Evolutionary conservation across 768 basidiomycete genomes (phyloP), one percentile per base, ranked within the genome.

Genomic region (Pleurotus tuber-regium): DNA sequence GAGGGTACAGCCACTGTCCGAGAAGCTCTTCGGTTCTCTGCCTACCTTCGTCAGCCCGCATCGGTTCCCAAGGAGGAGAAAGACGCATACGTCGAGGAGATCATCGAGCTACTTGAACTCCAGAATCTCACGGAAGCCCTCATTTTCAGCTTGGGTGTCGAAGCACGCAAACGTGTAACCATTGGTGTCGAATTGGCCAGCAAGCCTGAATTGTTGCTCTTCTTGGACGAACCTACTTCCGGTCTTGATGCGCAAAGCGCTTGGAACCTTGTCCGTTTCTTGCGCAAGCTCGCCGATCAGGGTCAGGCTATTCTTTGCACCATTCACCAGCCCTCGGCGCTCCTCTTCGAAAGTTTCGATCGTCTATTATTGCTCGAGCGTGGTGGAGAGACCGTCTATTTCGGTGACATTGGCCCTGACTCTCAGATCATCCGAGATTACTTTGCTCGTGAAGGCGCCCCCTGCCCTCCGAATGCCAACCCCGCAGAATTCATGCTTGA

Each of bases 331-430:
- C 92, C 92, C 2, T 91, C 89, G 2, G 83, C 89, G 2, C 75
- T 92, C 16, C 72, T 96, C 2, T 95, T 96, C 68, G 87, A 92
- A 66, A 84, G 84, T 60, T 95, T 97, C 58, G 93, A 87, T 57
- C 78, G 83, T 31, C 68, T 87, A 39, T 64, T 89, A 23, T 70
- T 87, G 8, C 70, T 87, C 12, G 84, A 92, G 59, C 73, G 75
- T 12, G 93, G 93, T 1, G 93, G 93, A 5, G 84, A 90, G 64
- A 93, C 92, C 0, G 89, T 94, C n/a, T 96, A 95, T 75, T 95
- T 91, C 61, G 93, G 92, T 36, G 87, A 89, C 54, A 90, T 95
- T 43, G 93, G 92, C 39, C 64, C 74, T 36, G 87, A 91, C 55
- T 87, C 89, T 3, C 61, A 70, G 1, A 72, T 83, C 29, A 70